Evolutionary conservation across 345 rosid species (phyloP), one percentile per base, ranked within the genome.

Genomic region (Cardamine chenopodiifolia): DNA sequence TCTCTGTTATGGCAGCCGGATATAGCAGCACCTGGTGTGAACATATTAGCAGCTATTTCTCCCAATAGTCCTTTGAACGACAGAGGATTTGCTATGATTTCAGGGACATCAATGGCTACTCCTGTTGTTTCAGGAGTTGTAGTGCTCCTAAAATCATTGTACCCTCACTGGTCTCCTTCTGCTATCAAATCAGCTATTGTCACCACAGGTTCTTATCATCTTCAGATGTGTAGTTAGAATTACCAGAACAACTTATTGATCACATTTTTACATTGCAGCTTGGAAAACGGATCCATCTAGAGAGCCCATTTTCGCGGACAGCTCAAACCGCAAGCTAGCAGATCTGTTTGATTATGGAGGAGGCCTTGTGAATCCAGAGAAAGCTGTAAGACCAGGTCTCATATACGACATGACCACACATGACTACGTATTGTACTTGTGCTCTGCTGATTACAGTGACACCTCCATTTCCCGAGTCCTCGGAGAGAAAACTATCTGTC

Each of bases 311-410:
- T 39, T 75, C 15, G 91, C 89, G 54, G 82, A 88, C 7, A 83
- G 66, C 2, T 76, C 73, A 7, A 35, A 54, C n/a, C 57, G 28
- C 1, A 61, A 79, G 22, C 85, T 79, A 10, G 86, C 90, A 1
- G 80, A 86, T 57, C 37, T 85, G 17, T 86, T 86, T 5, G 85
- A 84, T 14, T 75, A 37, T 8, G 97, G 97, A 5, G 82, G 87
- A 13, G 91, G 90, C 6, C 85, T 85, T 44, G 81, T 86, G 5
- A 82, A 85, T 70, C 89, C 93, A 15, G 74, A 85, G 2, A 75
- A 63, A 32, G 93, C 93, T 13, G 66, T 65, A 54, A 75, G 60
- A 37, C 89, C 90, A 0, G 91, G 93, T 34, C 79, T 91, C 4
- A 49, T 91, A 1, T 86, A 88, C 37, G 91, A 89, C 44, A 66